These are phyloP conservation scores for Irpex rosettiformis DNA, from an alignment of 1,284 basidiomycete species.

Conservation along the genomic window DNA sequence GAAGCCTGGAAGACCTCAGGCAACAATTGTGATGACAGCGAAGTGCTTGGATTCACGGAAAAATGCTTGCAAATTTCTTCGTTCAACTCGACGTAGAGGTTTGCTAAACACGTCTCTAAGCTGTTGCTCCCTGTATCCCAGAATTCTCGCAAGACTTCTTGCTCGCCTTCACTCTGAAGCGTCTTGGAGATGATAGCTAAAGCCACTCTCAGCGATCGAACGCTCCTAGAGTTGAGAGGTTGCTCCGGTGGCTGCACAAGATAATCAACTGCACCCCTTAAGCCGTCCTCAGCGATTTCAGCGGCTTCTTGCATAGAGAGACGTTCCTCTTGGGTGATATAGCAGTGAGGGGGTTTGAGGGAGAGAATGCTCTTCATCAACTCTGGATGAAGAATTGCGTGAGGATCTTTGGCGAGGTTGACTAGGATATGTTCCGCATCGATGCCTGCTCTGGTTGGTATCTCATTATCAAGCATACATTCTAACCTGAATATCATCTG, in stretches of 20 bases:
- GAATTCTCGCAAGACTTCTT: conserved; percentile 48
- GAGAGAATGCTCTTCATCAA: conserved; percentile 53
- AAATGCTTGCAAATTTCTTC: conserved; percentile 54
- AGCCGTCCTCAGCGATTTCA: conserved; percentile 59
- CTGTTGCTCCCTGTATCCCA: conserved; percentile 59
- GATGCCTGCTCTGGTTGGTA: conserved; percentile 57
- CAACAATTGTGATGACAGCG: conserved; percentile 34
- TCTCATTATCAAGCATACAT: conserved; percentile 58
- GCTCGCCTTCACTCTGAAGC: conserved; percentile 49
- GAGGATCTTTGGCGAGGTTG: conserved; percentile 57
- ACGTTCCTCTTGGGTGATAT: conserved; percentile 57
- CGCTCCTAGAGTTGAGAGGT: conserved; percentile 45
- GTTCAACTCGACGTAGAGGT: conserved; percentile 44
- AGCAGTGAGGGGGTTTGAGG: conserved; percentile 51
- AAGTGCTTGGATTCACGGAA: conserved; percentile 31
- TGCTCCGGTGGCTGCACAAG: conserved; percentile 45
- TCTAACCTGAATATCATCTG: conserved; percentile 62
- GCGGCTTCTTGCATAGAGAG: conserved; percentile 56
- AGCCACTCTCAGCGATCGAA: conserved; percentile 61
- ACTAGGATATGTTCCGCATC: conserved; percentile 66
- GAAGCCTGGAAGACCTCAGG: conserved; percentile 53
- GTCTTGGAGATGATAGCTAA: conserved; percentile 52
- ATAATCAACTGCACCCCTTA: conserved; percentile 60
- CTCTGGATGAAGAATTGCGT: conserved; percentile 53
- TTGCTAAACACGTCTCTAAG: conserved; percentile 50